Evolutionary conservation across 2,329 filamentous ascomycete species (phyloP), one percentile per base, ranked within the genome.

Genomic region (Colletotrichum lentis): DNA sequence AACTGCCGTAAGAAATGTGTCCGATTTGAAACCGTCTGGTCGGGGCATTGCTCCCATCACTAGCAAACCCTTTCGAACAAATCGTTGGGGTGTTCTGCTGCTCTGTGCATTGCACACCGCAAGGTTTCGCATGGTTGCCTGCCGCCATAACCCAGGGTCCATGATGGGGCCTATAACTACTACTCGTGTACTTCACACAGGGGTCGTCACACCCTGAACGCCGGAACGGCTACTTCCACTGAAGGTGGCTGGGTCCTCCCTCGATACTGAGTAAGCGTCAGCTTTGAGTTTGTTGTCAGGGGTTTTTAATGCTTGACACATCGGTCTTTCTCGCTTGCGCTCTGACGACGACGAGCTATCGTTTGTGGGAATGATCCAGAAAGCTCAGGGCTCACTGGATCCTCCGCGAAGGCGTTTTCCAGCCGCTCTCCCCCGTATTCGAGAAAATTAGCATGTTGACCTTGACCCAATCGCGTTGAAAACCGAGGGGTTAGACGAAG

Each of bases 1-100:
- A 55, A 59, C 64, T 64, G 64, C 46, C 43, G 64, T 64, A n/a
- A 49, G n/a, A 37, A 43, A 52, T 60, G 65, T 65, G 54, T 68
- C 65, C 55, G 62, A 52, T 60, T 20, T 65, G 65, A 65, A 65
- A 65, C 62, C 20, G 20, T 22, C 24, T 50, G 55, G 35, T n/a
- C 35, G 47, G 35, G 22, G 18, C 39, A 39, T 63, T 39, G 52
- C 35, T 37, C 52, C 44, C 39, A 14, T 49, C n/a, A 39, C 52
- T 49, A 12, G 10, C 18, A 50, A 39, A 6, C 18, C 20, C 47
- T 58, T 64, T n/a, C 27, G n/a, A 27, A 20, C 39, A 27, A n/a
- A 14, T n/a, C 24, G 52, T 27, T 22, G 46, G 31, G 64, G 14
- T 64, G 24, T 16, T 46, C 46, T 54, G 39, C 47, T 53, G 47